phyloP scores from a whole-genome alignment of 805 yeast genomes.

The Myxozyma vanderwaltii region DNA sequence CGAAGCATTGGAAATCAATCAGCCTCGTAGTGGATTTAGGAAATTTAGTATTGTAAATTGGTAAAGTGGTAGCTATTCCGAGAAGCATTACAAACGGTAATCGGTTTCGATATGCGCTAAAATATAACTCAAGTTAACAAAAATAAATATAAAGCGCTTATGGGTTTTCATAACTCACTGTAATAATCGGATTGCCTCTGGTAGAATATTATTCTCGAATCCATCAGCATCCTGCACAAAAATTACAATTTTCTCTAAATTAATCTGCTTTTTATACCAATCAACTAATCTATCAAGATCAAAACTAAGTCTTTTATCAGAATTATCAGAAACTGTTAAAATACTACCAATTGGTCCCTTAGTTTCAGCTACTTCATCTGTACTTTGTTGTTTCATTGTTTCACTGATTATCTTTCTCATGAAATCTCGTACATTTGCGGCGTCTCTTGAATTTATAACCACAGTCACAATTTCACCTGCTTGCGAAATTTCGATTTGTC shows the following conservation, averaged over 20 bases:
- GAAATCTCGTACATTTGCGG: constrained; percentile 42
- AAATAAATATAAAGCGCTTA: background rate
- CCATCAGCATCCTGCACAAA: constrained; percentile 47
- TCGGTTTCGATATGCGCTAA: constrained; percentile 37
- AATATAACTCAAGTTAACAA: background rate
- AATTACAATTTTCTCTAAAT: constrained; percentile 35
- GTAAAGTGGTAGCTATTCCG: constrained; percentile 44
- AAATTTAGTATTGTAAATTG: constrained; percentile 43
- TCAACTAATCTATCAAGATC: constrained; percentile 44
- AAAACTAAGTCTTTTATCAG: constrained; percentile 43
- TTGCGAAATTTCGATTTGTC: constrained; percentile 6
- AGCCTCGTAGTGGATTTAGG: constrained; percentile 37
- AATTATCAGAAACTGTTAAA: constrained; percentile 21
- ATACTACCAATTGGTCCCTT: background rate
- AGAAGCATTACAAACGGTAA: constrained; percentile 43
- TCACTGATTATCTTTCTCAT: constrained; percentile 42
- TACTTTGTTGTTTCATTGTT: constrained; percentile 35
- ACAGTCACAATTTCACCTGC: constrained; percentile 29
- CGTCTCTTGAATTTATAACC: constrained; percentile 43
- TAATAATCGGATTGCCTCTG: constrained; percentile 41
- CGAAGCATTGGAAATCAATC: constrained; percentile 37
- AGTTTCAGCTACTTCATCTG: constrained; percentile 22
- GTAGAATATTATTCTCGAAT: constrained; percentile 40
- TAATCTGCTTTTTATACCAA: constrained; percentile 37
- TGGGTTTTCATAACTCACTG: constrained; percentile 23